A percentile compares a stretch with the other conserved stretches of the same genome.
Conservation (phyloP, 2,329 filamentous ascomycete species). For the Aspergillus glaucus region DNA sequence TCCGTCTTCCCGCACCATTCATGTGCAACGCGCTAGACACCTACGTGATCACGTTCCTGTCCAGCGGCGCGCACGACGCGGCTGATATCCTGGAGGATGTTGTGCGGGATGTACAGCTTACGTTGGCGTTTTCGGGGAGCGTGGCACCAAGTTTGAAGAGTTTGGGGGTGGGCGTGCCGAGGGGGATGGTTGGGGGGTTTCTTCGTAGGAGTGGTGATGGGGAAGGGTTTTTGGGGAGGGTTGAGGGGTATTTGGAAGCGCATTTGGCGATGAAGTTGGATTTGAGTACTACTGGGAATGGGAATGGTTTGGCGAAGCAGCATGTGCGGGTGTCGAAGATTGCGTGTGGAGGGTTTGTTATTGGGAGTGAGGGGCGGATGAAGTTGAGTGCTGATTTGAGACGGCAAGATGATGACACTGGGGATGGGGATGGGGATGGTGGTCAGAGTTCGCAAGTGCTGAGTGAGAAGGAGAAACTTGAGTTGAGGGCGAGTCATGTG, state of each 20-base stretch:
- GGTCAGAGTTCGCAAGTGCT: slow-evolving; percentile 8
- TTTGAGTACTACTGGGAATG: slow-evolving; percentile 14
- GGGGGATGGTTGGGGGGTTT: slow-evolving; percentile 19
- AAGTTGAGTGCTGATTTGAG: slow-evolving; percentile 28
- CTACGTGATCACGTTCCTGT: slow-evolving; percentile 20
- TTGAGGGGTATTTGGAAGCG: slow-evolving; percentile 30
- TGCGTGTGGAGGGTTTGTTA: slow-evolving; percentile 33
- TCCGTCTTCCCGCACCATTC: slow-evolving; percentile 41
- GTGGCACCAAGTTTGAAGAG: slow-evolving; percentile 29
- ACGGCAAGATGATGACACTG: background rate
- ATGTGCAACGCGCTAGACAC: slow-evolving; percentile 41
- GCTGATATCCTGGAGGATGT: slow-evolving; percentile 21
- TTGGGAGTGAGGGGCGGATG: slow-evolving; percentile 33
- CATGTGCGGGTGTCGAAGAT: slow-evolving; percentile 32
- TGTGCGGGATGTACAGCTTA: slow-evolving; percentile 35
- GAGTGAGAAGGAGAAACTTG: slow-evolving; percentile 13
- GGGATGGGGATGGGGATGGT: slow-evolving; percentile 12
- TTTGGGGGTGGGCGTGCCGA: slow-evolving; percentile 30
- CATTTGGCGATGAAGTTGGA: slow-evolving; percentile 37
- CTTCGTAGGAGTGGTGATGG: slow-evolving; percentile 10
- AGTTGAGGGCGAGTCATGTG: slow-evolving; percentile 26
- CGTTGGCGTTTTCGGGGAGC: slow-evolving; percentile 30
- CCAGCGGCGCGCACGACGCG: background rate
- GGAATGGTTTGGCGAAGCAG: slow-evolving; percentile 8
- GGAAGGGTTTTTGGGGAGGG: slow-evolving; percentile 18